Base-by-base conservation (phyloP, 352 stramenopile species). In the Phytophthora ohioensis region DNA sequence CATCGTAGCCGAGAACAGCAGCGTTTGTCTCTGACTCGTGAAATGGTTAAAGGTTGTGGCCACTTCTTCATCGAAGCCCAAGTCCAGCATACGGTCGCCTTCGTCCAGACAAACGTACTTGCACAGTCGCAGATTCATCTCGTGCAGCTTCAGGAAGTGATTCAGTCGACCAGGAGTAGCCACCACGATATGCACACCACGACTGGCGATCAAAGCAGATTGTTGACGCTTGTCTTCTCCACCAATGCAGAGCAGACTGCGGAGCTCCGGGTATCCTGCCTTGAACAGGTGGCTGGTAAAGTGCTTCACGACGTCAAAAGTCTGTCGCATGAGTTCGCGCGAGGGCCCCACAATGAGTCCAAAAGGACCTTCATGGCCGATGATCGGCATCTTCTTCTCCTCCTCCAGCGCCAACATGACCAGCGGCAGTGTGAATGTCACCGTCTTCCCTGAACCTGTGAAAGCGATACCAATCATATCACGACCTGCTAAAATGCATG, bases 391-490 rank as follows among this genome's bases (percentile, higher is more conserved):
- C 81, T 96, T 98, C 76, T 94, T 87, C 80, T 99, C 97, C 73
- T 99, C 92, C 73, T 99, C 97, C 31, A 99, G 82, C 43, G 97
- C 93, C 27, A 98, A 84, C 92, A 99, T 98, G 42, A 99, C 91
- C 12, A 99, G 76, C 38, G 98, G 98, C 42, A 99, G 75, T 13
- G 87, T 97, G 82, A 99, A 99, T 10, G 96, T 98, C 35, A 99
- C 85, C 0, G 98, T 99, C 80, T 99, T 99, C n/a, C 98, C 98
- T 2, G 86, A 98, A 4, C 98, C 98, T 4, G 98, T 99, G 77
- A 99, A 99, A 8, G 98, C 98, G 71, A 99, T 99, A 53, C 98
- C 98, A 47, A 99, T 98, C 82, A 99, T 97, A 78, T 99, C 97
- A 41, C 97, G 89, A 15, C 97, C 96, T 1, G 96, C 91, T 34